These are phyloP conservation scores for Debaryomycetaceae sp. DNA, from an alignment of 1,139 yeast genomes.

Conservation along the genomic window DNA sequence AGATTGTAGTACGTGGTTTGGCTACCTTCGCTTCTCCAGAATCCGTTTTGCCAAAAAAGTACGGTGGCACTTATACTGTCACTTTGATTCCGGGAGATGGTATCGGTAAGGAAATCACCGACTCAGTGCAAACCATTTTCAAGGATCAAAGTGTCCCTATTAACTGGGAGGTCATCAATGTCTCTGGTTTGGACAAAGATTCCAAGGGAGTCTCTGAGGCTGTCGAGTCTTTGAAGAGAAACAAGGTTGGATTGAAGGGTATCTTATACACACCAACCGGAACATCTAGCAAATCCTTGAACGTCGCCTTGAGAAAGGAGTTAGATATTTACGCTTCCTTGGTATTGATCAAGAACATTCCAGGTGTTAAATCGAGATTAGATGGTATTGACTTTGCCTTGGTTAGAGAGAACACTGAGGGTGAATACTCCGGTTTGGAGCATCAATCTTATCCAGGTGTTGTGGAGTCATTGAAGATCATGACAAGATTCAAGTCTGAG, in stretches of 20 bases:
- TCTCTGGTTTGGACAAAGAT: constrained; percentile 70
- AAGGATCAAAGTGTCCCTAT: constrained; percentile 83
- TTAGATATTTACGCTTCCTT: constrained; percentile 93
- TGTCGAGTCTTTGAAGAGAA: constrained; percentile 87
- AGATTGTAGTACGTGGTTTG: constrained; percentile 40
- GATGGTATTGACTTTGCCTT: constrained; percentile 87
- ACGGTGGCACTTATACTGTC: constrained; percentile 91
- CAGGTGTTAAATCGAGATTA: constrained; percentile 90
- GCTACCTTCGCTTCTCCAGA: constrained; percentile 56
- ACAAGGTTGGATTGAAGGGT: constrained; percentile 96
- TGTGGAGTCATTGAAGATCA: constrained; percentile 92
- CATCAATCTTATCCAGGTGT: constrained; percentile 98
- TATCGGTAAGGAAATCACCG: constrained; percentile 94
- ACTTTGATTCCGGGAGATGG: constrained; percentile 97
- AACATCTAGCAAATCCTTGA: constrained; percentile 59
- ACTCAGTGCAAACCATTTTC: constrained; percentile 88
- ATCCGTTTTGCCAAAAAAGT: constrained; percentile 77
- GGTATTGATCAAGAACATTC: constrained; percentile 88
- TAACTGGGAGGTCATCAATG: constrained; percentile 90
- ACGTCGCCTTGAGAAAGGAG: constrained; percentile 95
- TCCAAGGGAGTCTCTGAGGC: constrained; percentile 74
- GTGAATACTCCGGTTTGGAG: constrained; percentile 98
- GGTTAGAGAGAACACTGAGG: constrained; percentile 96
- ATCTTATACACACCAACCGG: constrained; percentile 88
- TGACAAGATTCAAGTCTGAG: constrained; percentile 93